Percentiles rank a stretch among this genome's conserved stretches.
These are phyloP conservation scores for Trapa bicornis DNA, from an alignment of 345 rosid genomes.

Conservation along the genomic window DNA sequence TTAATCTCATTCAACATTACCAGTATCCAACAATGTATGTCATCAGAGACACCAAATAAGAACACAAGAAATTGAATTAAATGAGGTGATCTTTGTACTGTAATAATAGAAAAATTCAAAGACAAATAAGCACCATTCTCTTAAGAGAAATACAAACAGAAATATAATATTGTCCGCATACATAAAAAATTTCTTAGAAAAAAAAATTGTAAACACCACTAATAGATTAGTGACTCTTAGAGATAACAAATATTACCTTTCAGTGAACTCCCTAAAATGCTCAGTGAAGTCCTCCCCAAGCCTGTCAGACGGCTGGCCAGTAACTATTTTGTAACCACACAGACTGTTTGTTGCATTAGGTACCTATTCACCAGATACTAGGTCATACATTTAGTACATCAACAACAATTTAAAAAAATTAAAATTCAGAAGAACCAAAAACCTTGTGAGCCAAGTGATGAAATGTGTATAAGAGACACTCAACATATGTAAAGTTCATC, in stretches of 20 bases:
- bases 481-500: constrained; percentile 88
- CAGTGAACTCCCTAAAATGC: constrained; percentile 67
- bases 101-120: not conserved
- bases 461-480: constrained; percentile 77
- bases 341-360: constrained; percentile 95
- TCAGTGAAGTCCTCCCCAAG: constrained; percentile 97
- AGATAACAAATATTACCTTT: constrained; percentile 38
- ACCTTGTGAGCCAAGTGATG: constrained; percentile 95
- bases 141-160: not conserved
- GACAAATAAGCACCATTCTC: not conserved
- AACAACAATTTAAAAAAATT: constrained; percentile 1
- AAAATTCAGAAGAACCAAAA: constrained; percentile 4
- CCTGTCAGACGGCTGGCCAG: constrained; percentile 95
- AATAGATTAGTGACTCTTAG: not conserved
- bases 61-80: not conserved
- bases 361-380: constrained; percentile 30
- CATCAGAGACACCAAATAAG: not conserved
- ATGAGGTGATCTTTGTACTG: not conserved
- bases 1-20: not conserved
- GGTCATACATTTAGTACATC: not conserved
- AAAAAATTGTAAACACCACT: not conserved
- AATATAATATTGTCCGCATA: not conserved
- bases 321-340: constrained; percentile 94
- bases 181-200: not conserved
- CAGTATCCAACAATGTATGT: not conserved